phyloP scores from a whole-genome alignment of 495 filamentous ascomycete genomes.

The Neurospora sp. region DNA sequence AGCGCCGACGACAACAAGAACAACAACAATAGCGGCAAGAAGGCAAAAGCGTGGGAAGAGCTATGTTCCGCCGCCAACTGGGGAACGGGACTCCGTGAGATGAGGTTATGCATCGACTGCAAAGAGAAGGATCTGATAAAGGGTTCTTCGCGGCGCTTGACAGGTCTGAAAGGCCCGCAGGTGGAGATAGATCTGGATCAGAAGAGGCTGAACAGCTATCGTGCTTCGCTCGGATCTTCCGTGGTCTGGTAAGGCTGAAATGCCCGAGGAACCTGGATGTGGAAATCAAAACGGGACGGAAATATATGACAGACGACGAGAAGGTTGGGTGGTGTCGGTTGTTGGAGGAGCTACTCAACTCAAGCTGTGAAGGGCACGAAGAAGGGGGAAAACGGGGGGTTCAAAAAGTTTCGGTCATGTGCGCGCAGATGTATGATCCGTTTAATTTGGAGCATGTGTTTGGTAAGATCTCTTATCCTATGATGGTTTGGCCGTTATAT shows the following conservation, averaged over 20 bases:
- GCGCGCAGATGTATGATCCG: not conserved
- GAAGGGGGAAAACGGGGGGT: not conserved
- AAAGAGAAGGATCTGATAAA: not conserved
- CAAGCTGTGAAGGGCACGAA: not conserved
- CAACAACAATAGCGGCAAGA: not conserved
- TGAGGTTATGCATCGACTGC: conserved; percentile 12
- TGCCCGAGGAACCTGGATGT: conserved; percentile 11
- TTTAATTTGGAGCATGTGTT: not conserved
- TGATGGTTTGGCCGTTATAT: not conserved
- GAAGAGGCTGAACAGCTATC: not conserved
- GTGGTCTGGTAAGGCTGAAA: not conserved
- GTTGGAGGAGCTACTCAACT: not conserved
- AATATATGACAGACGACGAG: not conserved
- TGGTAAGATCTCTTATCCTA: not conserved
- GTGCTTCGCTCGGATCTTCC: conserved; percentile 4
- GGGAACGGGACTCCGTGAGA: conserved; percentile 15
- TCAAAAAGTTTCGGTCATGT: not conserved
- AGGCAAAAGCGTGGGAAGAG: conserved; percentile 15
- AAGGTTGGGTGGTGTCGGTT: conserved; percentile 4
- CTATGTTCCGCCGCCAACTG: conserved; percentile 18
- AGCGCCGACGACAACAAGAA: not conserved
- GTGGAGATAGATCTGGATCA: not conserved
- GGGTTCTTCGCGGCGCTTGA: not conserved
- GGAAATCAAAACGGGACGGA: not conserved
- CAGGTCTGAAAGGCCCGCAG: not conserved